Evolutionary conservation across 2,329 filamentous ascomycete genomes (phyloP), one percentile per base, ranked within the genome.

Genomic region (Chaetomiaceae sp.): DNA sequence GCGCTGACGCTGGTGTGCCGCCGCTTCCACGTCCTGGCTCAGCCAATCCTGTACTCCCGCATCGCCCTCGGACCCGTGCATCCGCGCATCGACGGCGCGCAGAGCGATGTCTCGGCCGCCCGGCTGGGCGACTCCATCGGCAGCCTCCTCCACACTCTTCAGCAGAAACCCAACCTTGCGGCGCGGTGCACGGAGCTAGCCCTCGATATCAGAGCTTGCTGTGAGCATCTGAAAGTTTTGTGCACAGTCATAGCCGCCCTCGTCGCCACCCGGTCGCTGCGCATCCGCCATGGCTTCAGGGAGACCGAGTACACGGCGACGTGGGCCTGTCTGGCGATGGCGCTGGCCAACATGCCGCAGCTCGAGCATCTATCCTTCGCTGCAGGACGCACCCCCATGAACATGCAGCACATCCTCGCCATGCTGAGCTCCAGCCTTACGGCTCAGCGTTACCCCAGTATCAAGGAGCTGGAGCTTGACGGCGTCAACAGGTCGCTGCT

Each of bases 1-100:
- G 36, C 42, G 27, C n/a, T 45, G 29, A 34, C 42, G n/a, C 36
- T 34, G 27, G 42, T 45, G 9, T 45, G 36, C 27, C 42, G 42
- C 36, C 42, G 35, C 27, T 45, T 45, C 30, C 15, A 39, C 15
- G 14, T 8, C 15, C 19, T 45, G 5, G 36, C 30, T 15, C 32
- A 15, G 11, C 43, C 37, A 2, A 19, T 20, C 8, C 36, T 35
- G n/a, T 40, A 45, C 36, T 27, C 43, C 4, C 29, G 5, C 11
- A 37, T 45, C 17, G 9, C 19, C 20, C 39, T 42, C 9, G 26
- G 26, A 10, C 10, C 10, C 2, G 10, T 24, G 18, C 9, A 24
- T 44, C 34, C 14, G 29, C 17, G 4, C 35, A 3, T 12, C 36
- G 36, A 15, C 2, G n/a, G n/a, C 20, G 22, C 3, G 19, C 32